Conservation (phyloP, 1,139 yeast species). For the Taphrina wiesneri region DNA sequence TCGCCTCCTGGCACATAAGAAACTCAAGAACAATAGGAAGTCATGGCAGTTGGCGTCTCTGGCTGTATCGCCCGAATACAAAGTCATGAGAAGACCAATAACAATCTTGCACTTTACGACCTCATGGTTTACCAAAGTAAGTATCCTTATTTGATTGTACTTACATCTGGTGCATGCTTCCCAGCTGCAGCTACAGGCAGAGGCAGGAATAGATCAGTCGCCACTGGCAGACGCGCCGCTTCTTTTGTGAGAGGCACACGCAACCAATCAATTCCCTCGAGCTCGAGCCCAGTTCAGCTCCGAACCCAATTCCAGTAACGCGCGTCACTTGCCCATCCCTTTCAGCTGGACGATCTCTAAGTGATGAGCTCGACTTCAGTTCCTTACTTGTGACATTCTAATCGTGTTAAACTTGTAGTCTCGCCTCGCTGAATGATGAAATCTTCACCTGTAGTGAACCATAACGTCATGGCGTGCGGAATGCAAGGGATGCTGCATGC, state of each 20-base stretch:
- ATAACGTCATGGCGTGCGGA: neutral
- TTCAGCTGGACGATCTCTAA: too few species aligned
- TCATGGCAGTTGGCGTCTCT: too few species aligned
- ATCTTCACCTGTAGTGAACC: neutral
- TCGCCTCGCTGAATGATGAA: too few species aligned
- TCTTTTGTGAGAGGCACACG: conserved; percentile 1
- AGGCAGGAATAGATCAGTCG: neutral
- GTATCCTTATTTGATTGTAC: neutral
- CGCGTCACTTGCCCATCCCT: too few species aligned
- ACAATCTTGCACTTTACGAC: too few species aligned
- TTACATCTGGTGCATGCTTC: neutral
- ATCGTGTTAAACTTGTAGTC: too few species aligned
- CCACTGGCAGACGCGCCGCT: neutral
- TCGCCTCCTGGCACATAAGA: neutral
- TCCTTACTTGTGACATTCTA: too few species aligned
- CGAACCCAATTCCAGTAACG: neutral
- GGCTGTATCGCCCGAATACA: too few species aligned
- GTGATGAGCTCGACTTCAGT: too few species aligned
- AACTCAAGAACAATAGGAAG: neutral
- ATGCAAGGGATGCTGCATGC: conserved; percentile 11
- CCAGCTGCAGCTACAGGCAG: neutral
- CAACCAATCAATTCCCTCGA: neutral
- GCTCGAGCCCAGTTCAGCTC: neutral
- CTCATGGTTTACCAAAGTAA: too few species aligned
- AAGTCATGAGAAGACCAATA: too few species aligned